Evolutionary conservation across 2,329 filamentous ascomycete species (phyloP).

Genomic region (Aspergillus fischeri): DNA sequence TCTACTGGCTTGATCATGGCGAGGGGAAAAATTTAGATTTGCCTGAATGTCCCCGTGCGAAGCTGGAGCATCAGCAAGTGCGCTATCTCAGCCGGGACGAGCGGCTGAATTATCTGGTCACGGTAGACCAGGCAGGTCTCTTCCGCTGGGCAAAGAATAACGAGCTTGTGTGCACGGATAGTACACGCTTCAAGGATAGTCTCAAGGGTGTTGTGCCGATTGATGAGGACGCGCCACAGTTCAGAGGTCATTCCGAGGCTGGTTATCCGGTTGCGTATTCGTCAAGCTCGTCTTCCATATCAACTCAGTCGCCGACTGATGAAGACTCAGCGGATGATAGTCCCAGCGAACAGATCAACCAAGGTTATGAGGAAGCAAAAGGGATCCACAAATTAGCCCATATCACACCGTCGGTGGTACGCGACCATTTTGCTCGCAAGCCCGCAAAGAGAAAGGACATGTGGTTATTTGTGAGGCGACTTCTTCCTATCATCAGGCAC

Average conservation of each 20-base stretch:
- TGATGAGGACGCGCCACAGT: constrained; percentile 58
- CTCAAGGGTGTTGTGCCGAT: constrained; percentile 66
- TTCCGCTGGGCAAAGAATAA: constrained; percentile 87
- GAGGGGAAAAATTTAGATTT: constrained; percentile 68
- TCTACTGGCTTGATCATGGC: constrained; percentile 87
- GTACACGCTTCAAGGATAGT: constrained; percentile 68
- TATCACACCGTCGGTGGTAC: constrained; percentile 66
- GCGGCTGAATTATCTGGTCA: constrained; percentile 73
- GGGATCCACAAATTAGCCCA: constrained; percentile 61
- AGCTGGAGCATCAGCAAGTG: constrained; percentile 73
- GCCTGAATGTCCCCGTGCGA: constrained; percentile 66
- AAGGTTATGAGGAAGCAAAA: constrained; percentile 58
- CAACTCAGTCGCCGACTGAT: not conserved
- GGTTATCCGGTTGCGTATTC: constrained; percentile 20
- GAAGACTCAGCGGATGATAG: constrained; percentile 10
- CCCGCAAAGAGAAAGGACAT: constrained; percentile 80
- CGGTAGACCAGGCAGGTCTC: constrained; percentile 67
- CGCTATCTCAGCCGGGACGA: constrained; percentile 82
- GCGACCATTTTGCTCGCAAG: constrained; percentile 69
- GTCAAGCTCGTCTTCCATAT: constrained; percentile 18
- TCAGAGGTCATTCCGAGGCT: constrained; percentile 32
- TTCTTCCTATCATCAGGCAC: not conserved
- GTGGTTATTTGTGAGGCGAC: constrained; percentile 72
- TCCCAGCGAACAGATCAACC: constrained; percentile 60
- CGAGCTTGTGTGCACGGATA: constrained; percentile 69